Evolutionary conservation across 2,329 filamentous ascomycete genomes (phyloP).

Genomic region (Ophiosphaerella korrae): DNA sequence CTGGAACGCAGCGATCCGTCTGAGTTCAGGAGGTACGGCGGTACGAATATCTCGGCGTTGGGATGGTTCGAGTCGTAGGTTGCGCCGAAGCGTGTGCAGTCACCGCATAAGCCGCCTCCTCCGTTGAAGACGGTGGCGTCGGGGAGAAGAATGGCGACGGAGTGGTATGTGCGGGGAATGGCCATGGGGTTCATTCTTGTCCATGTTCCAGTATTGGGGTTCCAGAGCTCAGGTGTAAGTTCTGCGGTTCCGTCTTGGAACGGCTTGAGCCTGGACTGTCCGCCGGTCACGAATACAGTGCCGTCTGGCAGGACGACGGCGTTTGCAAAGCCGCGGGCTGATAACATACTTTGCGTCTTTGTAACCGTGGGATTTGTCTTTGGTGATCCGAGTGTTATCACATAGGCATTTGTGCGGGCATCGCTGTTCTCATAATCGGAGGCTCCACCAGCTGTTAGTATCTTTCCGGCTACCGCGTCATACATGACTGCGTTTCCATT

Average conservation of each 20-base stretch:
- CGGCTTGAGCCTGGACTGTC: slow-evolving; percentile 17
- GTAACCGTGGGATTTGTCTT: slow-evolving; percentile 24
- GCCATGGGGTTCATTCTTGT: slow-evolving; percentile 25
- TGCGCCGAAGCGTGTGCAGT: slow-evolving; percentile 30
- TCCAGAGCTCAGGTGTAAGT: slow-evolving; percentile 29
- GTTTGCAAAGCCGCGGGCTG: slow-evolving; percentile 34
- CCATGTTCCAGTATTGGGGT: slow-evolving; percentile 27
- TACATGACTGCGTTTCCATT: slow-evolving; percentile 63
- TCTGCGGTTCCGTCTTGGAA: slow-evolving; percentile 29
- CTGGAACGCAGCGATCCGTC: slow-evolving; percentile 51
- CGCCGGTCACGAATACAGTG: slow-evolving; percentile 41
- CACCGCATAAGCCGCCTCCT: slow-evolving; percentile 53
- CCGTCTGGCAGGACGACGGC: slow-evolving; percentile 42
- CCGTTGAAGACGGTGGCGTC: slow-evolving; percentile 32
- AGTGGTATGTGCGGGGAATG: slow-evolving; percentile 36
- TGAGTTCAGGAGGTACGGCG: slow-evolving; percentile 59
- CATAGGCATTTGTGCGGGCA: slow-evolving; percentile 53
- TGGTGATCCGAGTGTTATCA: slow-evolving; percentile 55
- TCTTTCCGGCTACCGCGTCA: slow-evolving; percentile 59
- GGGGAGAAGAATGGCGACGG: slow-evolving; percentile 31
- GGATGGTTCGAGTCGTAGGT: slow-evolving; percentile 52
- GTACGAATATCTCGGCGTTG: slow-evolving; percentile 62
- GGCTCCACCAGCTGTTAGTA: slow-evolving; percentile 59
- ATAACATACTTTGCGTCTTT: slow-evolving; percentile 31
- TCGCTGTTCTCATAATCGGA: slow-evolving; percentile 52